phyloP scores from a whole-genome alignment of 2,329 filamentous ascomycete genomes.

The Aspergillus sp. region DNA sequence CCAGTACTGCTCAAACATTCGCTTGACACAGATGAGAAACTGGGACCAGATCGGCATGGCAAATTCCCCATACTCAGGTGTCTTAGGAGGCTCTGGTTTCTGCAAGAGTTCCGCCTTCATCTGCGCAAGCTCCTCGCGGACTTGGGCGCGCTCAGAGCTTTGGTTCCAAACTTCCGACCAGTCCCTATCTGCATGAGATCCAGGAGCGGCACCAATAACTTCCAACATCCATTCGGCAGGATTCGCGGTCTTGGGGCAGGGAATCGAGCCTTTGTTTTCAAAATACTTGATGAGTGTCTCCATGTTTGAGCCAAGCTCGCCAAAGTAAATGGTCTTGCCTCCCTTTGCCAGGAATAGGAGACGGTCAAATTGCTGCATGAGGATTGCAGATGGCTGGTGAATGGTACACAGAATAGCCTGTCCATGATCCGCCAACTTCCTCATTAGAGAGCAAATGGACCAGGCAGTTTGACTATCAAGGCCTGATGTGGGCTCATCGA shows the following conservation, averaged over 20 bases:
- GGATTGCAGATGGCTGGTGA: slow-evolving; percentile 87
- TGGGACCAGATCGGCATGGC: slow-evolving; percentile 73
- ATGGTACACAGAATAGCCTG: slow-evolving; percentile 93
- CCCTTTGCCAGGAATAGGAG: slow-evolving; percentile 66
- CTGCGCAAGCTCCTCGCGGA: slow-evolving; percentile 54
- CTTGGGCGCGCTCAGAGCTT: slow-evolving; percentile 56
- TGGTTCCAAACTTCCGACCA: slow-evolving; percentile 66
- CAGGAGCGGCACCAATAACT: slow-evolving; percentile 61
- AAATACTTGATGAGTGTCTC: slow-evolving; percentile 65
- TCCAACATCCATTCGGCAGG: slow-evolving; percentile 70
- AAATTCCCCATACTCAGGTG: slow-evolving; percentile 72
- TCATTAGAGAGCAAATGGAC: slow-evolving; percentile 82
- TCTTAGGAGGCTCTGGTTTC: slow-evolving; percentile 40
- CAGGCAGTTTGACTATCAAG: slow-evolving; percentile 89
- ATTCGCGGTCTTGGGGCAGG: slow-evolving; percentile 66
- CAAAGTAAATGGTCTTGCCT: slow-evolving; percentile 70
- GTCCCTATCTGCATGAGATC: slow-evolving; percentile 62
- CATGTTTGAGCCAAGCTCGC: slow-evolving; percentile 64
- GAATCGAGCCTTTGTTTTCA: slow-evolving; percentile 62
- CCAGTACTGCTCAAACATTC: slow-evolving; percentile 90
- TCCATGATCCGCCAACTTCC: slow-evolving; percentile 86
- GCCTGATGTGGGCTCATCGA: slow-evolving; percentile 92
- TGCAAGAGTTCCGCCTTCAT: slow-evolving; percentile 36
- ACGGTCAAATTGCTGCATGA: slow-evolving; percentile 80
- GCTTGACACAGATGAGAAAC: slow-evolving; percentile 67